phyloP scores from a whole-genome alignment of 768 basidiomycete species.

The Arthromyces matolae region DNA sequence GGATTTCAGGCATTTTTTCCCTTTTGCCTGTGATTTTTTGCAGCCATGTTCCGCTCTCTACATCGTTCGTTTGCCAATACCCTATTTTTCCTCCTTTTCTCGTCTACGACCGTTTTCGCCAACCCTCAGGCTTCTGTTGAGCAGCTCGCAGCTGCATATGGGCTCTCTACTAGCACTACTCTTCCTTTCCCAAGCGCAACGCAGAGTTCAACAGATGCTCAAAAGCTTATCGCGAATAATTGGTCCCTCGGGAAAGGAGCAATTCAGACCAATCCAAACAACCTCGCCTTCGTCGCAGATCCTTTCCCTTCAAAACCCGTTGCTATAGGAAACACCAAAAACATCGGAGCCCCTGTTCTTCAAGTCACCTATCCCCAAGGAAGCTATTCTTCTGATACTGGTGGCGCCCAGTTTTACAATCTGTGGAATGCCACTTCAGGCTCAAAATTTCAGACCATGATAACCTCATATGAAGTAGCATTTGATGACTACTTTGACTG shows the following conservation, averaged over 20 bases:
- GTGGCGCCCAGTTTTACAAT: constrained; percentile 67
- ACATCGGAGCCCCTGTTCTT: constrained; percentile 42
- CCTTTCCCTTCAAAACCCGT: constrained; percentile 55
- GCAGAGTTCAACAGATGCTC: constrained; percentile 44
- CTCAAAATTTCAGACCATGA: constrained; percentile 59
- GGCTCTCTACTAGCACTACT: constrained; percentile 55
- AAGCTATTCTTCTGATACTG: constrained; percentile 55
- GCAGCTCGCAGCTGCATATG: constrained; percentile 46
- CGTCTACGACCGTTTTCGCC: constrained; percentile 16
- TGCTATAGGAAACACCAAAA: constrained; percentile 24
- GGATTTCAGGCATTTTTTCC: too few species aligned
- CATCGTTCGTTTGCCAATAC: constrained; percentile 18
- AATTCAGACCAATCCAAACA: constrained; percentile 53
- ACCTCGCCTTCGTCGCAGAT: constrained; percentile 64
- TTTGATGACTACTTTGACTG: constrained; percentile 65
- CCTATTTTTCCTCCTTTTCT: constrained; percentile 12
- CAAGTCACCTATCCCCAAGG: constrained; percentile 63
- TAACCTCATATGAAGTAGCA: constrained; percentile 71
- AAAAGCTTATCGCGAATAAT: constrained; percentile 45
- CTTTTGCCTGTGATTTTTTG: not conserved
- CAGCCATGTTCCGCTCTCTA: constrained; percentile 11
- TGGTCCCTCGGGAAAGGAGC: constrained; percentile 63
- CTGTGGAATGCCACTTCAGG: constrained; percentile 63
- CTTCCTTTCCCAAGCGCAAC: constrained; percentile 69
- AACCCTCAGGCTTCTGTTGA: constrained; percentile 30